Percentiles rank a stretch among this genome's conserved stretches.
Conservation (phyloP, 208 protist species). For the Leishmania lainsoni region DNA sequence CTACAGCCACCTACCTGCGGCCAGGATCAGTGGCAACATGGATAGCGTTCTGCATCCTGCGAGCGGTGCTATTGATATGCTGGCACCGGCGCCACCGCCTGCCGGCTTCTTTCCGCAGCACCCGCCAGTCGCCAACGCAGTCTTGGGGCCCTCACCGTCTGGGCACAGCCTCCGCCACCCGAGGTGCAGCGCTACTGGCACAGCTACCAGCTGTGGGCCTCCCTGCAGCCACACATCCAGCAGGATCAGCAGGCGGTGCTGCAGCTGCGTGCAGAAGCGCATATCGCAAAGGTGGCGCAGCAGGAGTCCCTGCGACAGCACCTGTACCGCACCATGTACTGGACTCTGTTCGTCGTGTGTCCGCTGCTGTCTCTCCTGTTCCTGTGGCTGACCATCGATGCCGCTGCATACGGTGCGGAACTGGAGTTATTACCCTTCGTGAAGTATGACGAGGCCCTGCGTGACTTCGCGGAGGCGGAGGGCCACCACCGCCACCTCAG, state of each 20-base stretch:
- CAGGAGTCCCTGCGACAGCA: constrained; percentile 13
- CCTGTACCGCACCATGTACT: constrained; percentile 21
- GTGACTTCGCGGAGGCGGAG: constrained; percentile 12
- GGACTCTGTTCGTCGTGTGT: constrained; percentile 31
- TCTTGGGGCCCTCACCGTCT: not conserved
- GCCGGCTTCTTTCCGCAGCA: not conserved
- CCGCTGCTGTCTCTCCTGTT: constrained; percentile 35
- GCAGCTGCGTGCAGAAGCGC: constrained; percentile 10
- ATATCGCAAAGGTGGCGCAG: constrained; percentile 17
- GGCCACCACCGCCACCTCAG: not conserved
- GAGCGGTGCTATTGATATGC: not conserved
- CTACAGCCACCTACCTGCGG: not conserved
- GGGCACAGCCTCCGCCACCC: not conserved
- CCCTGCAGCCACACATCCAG: constrained; percentile 10
- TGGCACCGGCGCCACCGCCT: not conserved
- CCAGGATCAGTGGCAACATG: not conserved
- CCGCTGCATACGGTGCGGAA: constrained; percentile 27
- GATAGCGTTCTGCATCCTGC: not conserved
- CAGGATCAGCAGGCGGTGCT: constrained; percentile 14
- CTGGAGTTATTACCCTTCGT: constrained; percentile 30
- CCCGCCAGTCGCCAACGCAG: not conserved
- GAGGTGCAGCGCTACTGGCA: constrained; percentile 26
- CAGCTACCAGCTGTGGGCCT: constrained; percentile 26
- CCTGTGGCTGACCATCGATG: constrained; percentile 30
- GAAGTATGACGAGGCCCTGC: constrained; percentile 39